A percentile compares a stretch with the other conserved stretches of the same genome.
These are phyloP conservation scores for Populus trichocarpa DNA, from an alignment of 441 rosid species.

Conservation along the genomic window DNA sequence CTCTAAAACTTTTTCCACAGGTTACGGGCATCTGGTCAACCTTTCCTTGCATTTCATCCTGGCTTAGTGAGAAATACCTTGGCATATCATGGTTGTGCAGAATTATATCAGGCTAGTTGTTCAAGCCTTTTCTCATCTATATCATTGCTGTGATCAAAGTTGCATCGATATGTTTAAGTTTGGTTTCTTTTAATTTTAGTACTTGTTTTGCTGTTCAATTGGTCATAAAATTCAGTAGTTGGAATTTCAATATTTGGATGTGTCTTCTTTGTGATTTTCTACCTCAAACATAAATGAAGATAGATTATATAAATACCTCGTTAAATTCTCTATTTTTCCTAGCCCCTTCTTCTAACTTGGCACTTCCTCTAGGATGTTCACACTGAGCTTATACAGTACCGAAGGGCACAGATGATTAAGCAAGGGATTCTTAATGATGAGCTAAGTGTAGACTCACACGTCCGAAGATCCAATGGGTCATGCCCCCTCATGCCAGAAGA, in stretches of 20 bases:
- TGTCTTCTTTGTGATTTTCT: background rate
- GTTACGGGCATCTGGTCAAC: conserved; percentile 76
- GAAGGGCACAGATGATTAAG: conserved; percentile 89
- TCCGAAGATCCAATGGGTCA: conserved; percentile 72
- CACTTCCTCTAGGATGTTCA: conserved; percentile 67
- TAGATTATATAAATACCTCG: background rate
- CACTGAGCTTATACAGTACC: conserved; percentile 86
- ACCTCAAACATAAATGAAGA: background rate
- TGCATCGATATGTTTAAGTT: background rate
- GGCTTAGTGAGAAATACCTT: conserved; percentile 77
- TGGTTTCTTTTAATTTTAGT: background rate
- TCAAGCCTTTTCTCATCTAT: conserved; percentile 16
- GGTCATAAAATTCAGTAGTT: background rate
- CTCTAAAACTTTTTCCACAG: conserved; percentile 33
- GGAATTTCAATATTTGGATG: background rate
- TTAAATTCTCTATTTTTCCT: conserved; percentile 13
- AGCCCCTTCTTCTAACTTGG: conserved; percentile 22
- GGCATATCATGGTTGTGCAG: conserved; percentile 99
- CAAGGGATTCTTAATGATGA: conserved; percentile 62
- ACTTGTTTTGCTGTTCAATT: background rate
- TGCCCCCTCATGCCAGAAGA: conserved; percentile 99
- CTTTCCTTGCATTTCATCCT: conserved; percentile 86
- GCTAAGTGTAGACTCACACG: conserved; percentile 57
- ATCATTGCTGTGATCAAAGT: conserved; percentile 5
- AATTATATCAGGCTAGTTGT: conserved; percentile 83